These are phyloP conservation scores for Xenoacremonium recifei DNA, from an alignment of 2,329 filamentous ascomycete species.

Conservation along the genomic window DNA sequence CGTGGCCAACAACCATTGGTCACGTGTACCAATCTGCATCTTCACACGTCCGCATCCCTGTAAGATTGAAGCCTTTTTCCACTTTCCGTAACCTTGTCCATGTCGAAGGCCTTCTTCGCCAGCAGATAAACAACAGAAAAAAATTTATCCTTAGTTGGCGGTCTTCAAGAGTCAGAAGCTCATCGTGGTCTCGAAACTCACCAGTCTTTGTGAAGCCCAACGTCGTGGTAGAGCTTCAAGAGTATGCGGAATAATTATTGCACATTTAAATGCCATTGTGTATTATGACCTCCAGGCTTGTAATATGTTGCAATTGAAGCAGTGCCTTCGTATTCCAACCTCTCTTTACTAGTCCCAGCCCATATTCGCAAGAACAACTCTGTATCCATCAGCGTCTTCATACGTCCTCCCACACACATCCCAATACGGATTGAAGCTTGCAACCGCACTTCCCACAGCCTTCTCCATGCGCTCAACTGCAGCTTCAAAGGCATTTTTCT, in stretches of 20 bases:
- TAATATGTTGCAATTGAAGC: too few relatives aligned
- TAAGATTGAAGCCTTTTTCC: slow-evolving; percentile 42
- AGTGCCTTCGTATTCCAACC: background rate
- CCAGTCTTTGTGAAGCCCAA: slow-evolving; percentile 36
- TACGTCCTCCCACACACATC: slow-evolving; percentile 42
- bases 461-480: slow-evolving; percentile 34
- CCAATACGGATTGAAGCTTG: slow-evolving; percentile 44
- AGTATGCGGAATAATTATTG: too few relatives aligned
- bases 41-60: slow-evolving; percentile 43
- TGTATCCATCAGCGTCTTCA: slow-evolving; percentile 45
- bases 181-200: slow-evolving; percentile 35
- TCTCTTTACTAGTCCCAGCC: slow-evolving; percentile 1
- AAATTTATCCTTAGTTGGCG: slow-evolving; percentile 43
- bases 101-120: slow-evolving; percentile 27
- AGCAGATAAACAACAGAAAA: slow-evolving; percentile 44
- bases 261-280: too few relatives aligned
- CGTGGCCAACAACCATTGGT: too few relatives aligned
- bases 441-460: slow-evolving; percentile 33
- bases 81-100: slow-evolving; percentile 33
- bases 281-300: too few relatives aligned
- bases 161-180: slow-evolving; percentile 35
- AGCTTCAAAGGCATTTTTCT: slow-evolving; percentile 23
- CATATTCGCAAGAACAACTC: slow-evolving; percentile 39
- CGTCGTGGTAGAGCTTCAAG: slow-evolving; percentile 41
- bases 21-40: slow-evolving; percentile 46